phyloP scores from a whole-genome alignment of 1,139 yeast species.

The Kodamaea suecica region DNA sequence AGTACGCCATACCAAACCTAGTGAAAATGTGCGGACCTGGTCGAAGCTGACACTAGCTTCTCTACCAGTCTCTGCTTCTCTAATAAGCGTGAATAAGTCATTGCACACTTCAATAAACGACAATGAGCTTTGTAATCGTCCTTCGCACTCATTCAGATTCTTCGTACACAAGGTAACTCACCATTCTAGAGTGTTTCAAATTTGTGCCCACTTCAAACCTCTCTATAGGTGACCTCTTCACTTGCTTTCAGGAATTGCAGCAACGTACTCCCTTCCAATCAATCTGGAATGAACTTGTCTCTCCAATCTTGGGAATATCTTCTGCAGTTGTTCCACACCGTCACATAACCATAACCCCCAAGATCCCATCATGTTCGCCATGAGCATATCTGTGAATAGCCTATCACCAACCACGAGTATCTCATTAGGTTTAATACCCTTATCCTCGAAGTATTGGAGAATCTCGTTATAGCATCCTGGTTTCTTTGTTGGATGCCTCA shows the following conservation, averaged over 20 bases:
- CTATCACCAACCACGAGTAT: constrained; percentile 89
- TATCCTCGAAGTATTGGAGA: constrained; percentile 50
- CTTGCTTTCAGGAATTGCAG: not conserved
- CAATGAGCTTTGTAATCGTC: no score
- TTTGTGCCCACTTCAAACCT: not conserved
- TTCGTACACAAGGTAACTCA: no score
- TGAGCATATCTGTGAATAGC: constrained; percentile 81
- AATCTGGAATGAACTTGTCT: constrained; percentile 39
- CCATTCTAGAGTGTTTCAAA: no score
- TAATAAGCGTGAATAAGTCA: no score
- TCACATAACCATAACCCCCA: constrained; percentile 78
- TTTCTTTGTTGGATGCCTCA: constrained; percentile 76
- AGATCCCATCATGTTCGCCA: constrained; percentile 94
- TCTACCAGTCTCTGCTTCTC: no score
- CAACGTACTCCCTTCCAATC: constrained; percentile 2
- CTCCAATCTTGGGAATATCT: constrained; percentile 52
- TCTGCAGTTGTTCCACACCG: constrained; percentile 63
- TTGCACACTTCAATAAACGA: no score
- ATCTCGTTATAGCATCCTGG: constrained; percentile 86
- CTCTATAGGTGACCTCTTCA: not conserved
- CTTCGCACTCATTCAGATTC: no score
- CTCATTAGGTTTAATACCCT: constrained; percentile 55
- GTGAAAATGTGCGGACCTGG: no score
- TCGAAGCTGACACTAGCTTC: no score
- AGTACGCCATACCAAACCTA: no score